These are phyloP conservation scores for Pouteria campechiana DNA, from an alignment of 179 eudicot genomes.

Conservation along the genomic window DNA sequence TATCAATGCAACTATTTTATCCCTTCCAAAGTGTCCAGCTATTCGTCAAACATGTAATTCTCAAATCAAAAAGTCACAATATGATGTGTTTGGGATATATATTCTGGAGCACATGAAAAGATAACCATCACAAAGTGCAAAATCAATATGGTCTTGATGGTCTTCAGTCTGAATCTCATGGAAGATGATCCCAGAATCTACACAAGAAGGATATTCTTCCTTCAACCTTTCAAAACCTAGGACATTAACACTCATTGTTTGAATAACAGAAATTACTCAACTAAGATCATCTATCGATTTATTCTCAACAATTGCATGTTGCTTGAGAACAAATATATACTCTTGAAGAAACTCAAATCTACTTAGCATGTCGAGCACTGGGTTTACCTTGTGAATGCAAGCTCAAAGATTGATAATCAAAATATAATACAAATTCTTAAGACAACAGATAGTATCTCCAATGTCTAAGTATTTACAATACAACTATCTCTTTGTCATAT, in stretches of 20 bases:
- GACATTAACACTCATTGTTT: not conserved
- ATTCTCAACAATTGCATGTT: not conserved
- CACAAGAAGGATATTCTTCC: not conserved
- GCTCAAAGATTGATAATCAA: constrained; percentile 1
- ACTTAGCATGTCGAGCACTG: not conserved
- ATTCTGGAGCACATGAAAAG: not conserved
- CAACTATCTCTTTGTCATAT: not conserved
- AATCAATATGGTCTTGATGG: not conserved
- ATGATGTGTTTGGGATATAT: too few species aligned
- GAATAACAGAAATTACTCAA: not conserved
- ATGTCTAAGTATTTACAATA: not conserved
- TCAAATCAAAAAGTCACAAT: too few species aligned
- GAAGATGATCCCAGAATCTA: too few species aligned
- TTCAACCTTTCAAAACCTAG: not conserved
- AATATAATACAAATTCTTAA: not conserved
- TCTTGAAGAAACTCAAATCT: not conserved
- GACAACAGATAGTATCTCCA: not conserved
- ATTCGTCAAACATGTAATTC: too few species aligned
- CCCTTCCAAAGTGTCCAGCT: too few species aligned
- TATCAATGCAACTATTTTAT: too few species aligned
- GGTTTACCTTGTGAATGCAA: not conserved
- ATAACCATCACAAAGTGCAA: not conserved
- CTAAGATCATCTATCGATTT: not conserved
- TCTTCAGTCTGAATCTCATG: not conserved
- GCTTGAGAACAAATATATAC: not conserved